Evolutionary conservation across 768 basidiomycete genomes (phyloP).

Genomic region (Mycena crocata): DNA sequence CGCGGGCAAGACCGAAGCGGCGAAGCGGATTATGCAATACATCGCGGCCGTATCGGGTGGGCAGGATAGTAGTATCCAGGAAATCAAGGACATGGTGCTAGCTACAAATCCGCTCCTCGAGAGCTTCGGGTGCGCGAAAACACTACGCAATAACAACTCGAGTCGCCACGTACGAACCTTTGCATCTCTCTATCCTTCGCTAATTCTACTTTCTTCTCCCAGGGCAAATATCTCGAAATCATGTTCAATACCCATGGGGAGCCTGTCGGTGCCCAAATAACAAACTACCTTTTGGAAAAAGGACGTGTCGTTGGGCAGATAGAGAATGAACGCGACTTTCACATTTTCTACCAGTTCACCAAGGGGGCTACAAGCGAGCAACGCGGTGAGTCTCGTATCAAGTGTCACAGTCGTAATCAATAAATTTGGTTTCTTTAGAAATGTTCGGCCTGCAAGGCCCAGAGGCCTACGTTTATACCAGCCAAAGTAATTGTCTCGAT

Average conservation of each 20-base stretch:
- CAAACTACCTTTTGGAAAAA: constrained; percentile 98
- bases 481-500: constrained; percentile 89
- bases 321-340: constrained; percentile 95
- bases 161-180: constrained; percentile 87
- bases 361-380: constrained; percentile 93
- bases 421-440: constrained; percentile 64
- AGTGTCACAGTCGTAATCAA: background rate
- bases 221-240: constrained; percentile 99
- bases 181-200: constrained; percentile 14
- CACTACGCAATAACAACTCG: constrained; percentile 97
- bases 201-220: constrained; percentile 26
- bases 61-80: constrained; percentile 90
- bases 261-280: constrained; percentile 97
- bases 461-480: constrained; percentile 94
- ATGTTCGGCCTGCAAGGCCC: constrained; percentile 96
- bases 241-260: constrained; percentile 96
- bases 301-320: constrained; percentile 97
- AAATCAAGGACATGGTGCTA: constrained; percentile 99
- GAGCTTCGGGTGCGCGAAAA: constrained; percentile 99
- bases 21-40: constrained; percentile 99
- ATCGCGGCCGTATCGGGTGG: constrained; percentile 96
- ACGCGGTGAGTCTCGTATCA: constrained; percentile 68
- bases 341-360: constrained; percentile 99
- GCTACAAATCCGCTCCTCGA: constrained; percentile 98
- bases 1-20: constrained; percentile 99